These are phyloP conservation scores for Globisporangium solare DNA, from an alignment of 352 stramenopile species.

Conservation along the genomic window DNA sequence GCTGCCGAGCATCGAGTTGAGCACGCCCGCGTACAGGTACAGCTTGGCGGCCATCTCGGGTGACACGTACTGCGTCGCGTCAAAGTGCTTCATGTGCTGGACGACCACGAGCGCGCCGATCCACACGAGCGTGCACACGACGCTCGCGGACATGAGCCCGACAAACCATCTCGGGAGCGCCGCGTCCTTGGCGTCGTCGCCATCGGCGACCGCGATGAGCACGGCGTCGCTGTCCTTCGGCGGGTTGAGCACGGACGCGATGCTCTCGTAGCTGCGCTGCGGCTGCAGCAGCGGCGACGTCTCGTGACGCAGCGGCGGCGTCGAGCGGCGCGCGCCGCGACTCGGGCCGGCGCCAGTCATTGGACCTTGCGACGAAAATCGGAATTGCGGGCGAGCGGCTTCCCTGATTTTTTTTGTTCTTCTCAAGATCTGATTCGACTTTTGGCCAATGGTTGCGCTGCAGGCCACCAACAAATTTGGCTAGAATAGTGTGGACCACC, in stretches of 20 bases:
- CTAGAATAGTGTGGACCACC: background rate
- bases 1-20: constrained; percentile 72
- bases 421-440: background rate
- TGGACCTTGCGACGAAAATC: too few relatives aligned
- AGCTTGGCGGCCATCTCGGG: constrained; percentile 17
- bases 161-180: constrained; percentile 59
- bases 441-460: background rate
- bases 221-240: background rate
- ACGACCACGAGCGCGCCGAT: constrained; percentile 41
- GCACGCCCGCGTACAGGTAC: constrained; percentile 60
- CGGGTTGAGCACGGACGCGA: background rate
- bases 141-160: constrained; percentile 26
- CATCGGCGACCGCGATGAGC: background rate
- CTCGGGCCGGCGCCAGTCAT: background rate
- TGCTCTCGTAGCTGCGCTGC: constrained; percentile 5
- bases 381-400: too few relatives aligned
- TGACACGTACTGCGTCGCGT: constrained; percentile 16
- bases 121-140: constrained; percentile 41
- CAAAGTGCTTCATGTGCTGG: constrained; percentile 26
- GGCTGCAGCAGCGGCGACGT: constrained; percentile 10
- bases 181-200: background rate
- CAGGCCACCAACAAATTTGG: background rate
- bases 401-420: too few relatives aligned
- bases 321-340: too few relatives aligned
- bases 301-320: background rate